Base-by-base conservation (phyloP, 352 stramenopile genomes). In the Phytophthora megakarya region DNA sequence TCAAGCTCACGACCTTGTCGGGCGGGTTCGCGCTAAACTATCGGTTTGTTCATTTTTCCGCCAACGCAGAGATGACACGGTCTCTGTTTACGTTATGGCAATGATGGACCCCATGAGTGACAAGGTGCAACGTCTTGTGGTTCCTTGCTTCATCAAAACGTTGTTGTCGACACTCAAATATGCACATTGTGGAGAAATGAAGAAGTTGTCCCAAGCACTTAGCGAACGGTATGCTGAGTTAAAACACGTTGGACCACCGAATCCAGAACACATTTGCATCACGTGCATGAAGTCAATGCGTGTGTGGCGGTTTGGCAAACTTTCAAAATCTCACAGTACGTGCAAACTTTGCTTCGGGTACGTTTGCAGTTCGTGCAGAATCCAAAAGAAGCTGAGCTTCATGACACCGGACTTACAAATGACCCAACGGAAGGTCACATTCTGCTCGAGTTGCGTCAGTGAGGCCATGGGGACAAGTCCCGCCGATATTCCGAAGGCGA, bases 51-150 rank as follows among this genome's bases (percentile, higher is more conserved):
- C 72, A 23, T 59, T 84, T 12, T 86, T 81, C 45, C 63, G 67
- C 10, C 66, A 86, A 53, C 45, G 47, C 6, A 42, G 16, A 9
- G 54, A 72, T 25, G 55, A 69, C 48, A 47, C 52, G 8, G 61
- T 82, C 23, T 70, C 79, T 30, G 67, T 86, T 1, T 86, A 77
- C 53, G 50, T 75, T 46, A 67, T 72, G 54, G 70, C 50, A 46
- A 71, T 70, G 37, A 69, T 70, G 60, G 65, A 77, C 21, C 44
- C 50, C 8, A 67, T 73, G 63, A 64, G 52, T 12, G 58, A 73
- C 22, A 61, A 48, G 19, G 45, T 51, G 1, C 64, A 50, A 12
- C 56, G 64, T 7, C 21, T 67, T 18, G 50, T 68, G 21, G 44
- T 60, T 4, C 45, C 57, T 9, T 67, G 64, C 38, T 68, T 72